Evolutionary conservation across 2,329 filamentous ascomycete genomes (phyloP), one percentile per base, ranked within the genome.

Genomic region (Phialocephala sp.): DNA sequence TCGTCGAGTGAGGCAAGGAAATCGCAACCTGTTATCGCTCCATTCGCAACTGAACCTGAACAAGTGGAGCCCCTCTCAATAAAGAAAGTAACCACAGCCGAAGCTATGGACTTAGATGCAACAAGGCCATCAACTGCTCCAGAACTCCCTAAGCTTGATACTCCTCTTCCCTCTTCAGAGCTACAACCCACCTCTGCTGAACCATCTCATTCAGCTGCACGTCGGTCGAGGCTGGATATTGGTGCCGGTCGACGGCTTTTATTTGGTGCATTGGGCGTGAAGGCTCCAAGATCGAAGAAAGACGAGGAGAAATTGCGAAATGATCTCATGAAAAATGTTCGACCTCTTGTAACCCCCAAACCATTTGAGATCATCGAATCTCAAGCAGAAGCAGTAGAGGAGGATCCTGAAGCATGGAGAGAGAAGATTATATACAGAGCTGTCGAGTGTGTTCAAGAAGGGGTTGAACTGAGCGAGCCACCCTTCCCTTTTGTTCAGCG

Each of bases 401-500:
- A 85, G 54, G 83, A 87, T 54, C 79, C 84, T 0, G 84, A 91
- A 36, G 83, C 86, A 24, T 97, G 94, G 94, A 87, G 87, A 70
- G 80, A 86, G 4, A 92, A 88, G 70, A 89, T 97, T 66, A 84
- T 81, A 12, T 87, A 97, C 67, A 85, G 86, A 27, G 94, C 92
- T 24, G 91, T 96, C 0, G 94, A 98, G 76, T 97, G 94, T 77
- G 87, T 88, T 68, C 84, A 91, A n/a, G 85, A 91, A 36, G 85
- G 83, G 5, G 80, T 92, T 45, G 80, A 85, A 37, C 81, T 97
- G 55, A 91, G 86, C 61, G 85, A 91, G 39, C 94, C 94, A 0
- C 92, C 94, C 0, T 97, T 96, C 74, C 94, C 94, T 0, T 97
- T 97, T 76, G 83, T 91, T 18, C 93, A 97, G 77, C 86, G 91